A percentile compares a stretch with the other conserved stretches of the same genome.
Evolutionary conservation across 179 eudicot genomes (phyloP).

Genomic region (Corrigiola litoralis): DNA sequence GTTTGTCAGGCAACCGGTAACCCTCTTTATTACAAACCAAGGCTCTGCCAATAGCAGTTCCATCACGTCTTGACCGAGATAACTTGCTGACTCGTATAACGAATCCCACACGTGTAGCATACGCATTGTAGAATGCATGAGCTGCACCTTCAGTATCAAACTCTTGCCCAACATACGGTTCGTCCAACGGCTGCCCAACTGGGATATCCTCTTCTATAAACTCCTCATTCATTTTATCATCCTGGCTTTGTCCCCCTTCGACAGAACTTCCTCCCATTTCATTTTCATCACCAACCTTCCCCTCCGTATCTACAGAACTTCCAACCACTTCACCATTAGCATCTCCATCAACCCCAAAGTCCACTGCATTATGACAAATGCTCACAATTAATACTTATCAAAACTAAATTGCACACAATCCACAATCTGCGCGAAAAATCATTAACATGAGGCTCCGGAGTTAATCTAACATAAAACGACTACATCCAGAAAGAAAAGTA

Average conservation of each 20-base stretch:
- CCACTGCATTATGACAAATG: constrained; percentile 42
- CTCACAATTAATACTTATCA: not conserved
- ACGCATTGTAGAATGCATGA: constrained; percentile 76
- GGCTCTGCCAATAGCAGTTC: constrained; percentile 77
- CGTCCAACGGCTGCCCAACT: constrained; percentile 39
- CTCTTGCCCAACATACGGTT: constrained; percentile 82
- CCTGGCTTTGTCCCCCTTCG: constrained; percentile 47
- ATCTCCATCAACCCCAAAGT: constrained; percentile 62
- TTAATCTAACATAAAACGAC: too few species aligned
- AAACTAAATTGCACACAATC: not conserved
- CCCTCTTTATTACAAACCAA: constrained; percentile 94
- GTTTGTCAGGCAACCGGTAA: constrained; percentile 63
- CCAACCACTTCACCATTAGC: constrained; percentile 57
- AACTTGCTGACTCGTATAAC: constrained; percentile 84
- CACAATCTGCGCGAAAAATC: not conserved
- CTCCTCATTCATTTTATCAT: constrained; percentile 46
- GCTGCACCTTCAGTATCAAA: constrained; percentile 88
- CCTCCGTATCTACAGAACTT: constrained; percentile 51
- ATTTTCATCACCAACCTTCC: constrained; percentile 47
- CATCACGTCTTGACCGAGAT: constrained; percentile 88
- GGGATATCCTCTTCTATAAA: constrained; percentile 41
- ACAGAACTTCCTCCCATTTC: constrained; percentile 60
- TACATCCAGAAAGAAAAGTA: too few species aligned
- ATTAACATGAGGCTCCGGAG: not conserved
- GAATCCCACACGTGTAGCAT: constrained; percentile 70